Evolutionary conservation across 2,329 filamentous ascomycete genomes (phyloP).

Genomic region (Sclerotiophoma versabilis): DNA sequence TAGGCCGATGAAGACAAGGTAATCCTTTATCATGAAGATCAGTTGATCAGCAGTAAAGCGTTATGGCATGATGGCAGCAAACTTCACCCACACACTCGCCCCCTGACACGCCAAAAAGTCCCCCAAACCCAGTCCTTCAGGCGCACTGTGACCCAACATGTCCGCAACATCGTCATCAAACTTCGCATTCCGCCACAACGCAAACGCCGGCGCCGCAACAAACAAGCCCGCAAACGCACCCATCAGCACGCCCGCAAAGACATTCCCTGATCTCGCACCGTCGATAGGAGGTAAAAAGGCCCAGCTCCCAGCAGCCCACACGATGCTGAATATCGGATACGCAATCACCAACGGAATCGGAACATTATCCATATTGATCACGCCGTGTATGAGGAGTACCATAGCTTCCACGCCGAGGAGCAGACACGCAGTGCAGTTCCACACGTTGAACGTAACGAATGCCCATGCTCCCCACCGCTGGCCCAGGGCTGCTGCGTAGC

Average conservation of each 20-base stretch:
- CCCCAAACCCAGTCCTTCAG: neutral
- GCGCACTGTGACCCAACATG: neutral
- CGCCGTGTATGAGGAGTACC: neutral
- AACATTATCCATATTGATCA: neutral
- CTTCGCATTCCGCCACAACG: neutral
- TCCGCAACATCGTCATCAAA: neutral
- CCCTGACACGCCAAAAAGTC: neutral
- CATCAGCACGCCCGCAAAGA: conserved; percentile 7
- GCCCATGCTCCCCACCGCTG: conserved; percentile 15
- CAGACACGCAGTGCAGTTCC: neutral
- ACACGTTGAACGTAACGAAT: conserved; percentile 13
- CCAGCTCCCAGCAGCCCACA: neutral
- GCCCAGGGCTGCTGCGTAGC: conserved; percentile 7
- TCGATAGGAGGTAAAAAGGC: neutral
- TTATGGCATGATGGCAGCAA: conserved; percentile 15
- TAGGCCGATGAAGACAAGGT: no score
- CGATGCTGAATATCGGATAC: neutral
- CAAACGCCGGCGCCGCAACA: conserved; percentile 10
- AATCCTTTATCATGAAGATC: no score
- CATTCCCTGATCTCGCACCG: neutral
- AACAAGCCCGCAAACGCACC: conserved; percentile 18
- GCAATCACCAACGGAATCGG: neutral
- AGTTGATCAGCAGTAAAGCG: neutral
- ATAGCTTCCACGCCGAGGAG: conserved; percentile 1
- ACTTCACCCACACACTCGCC: conserved; percentile 5